Base-by-base conservation (phyloP, 1,139 yeast genomes). In the Ogataea hybrid region DNA sequence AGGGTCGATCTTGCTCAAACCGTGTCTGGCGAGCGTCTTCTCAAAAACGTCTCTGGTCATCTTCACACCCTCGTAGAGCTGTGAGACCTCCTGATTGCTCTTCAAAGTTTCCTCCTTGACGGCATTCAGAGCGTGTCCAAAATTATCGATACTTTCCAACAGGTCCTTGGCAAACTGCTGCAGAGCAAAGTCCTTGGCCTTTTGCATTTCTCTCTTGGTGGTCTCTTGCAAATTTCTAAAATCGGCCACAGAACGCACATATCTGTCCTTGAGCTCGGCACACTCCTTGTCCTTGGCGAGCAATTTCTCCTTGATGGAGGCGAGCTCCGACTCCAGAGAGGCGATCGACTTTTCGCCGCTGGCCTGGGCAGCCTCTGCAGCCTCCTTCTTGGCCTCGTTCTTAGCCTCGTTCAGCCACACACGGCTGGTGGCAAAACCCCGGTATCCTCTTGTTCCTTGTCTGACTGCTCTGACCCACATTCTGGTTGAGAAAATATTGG, bases 151-250 rank as follows among this genome's bases (percentile, higher is more conserved):
- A 5, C 96, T 84, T 58, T 89, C 96, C 55, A 90, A 73, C 61
- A 90, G 74, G 57, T 90, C 97, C 65, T 81, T 85, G 52, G 96
- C 95, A 62, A 90, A 90, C 67, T 87, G 89, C 65, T 89, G 96
- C 53, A 90, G 73, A 1, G 97, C 97, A 68, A 82, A 90, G 62
- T 87, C 96, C 63, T 76, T 84, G 36, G 96, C 90, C 68, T 86
- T 86, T 65, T 84, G 83, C 39, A 87, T 72, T 63, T 90, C 97
- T 53, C 86, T 77, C 68, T 84, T 84, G 50, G 97, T 88, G 36
- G 92, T 81, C 59, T 86, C 94, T 71, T 90, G 97, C 56, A 90
- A 73, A 69, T 86, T 88, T 59, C 96, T 82, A 81, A 88, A 90
- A 64, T 90, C 97, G 18, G 97, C 96, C 43, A 88, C 75, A 23